These are phyloP conservation scores for Chalaropsis thielavioides DNA, from an alignment of 2,329 filamentous ascomycete species.

Conservation along the genomic window DNA sequence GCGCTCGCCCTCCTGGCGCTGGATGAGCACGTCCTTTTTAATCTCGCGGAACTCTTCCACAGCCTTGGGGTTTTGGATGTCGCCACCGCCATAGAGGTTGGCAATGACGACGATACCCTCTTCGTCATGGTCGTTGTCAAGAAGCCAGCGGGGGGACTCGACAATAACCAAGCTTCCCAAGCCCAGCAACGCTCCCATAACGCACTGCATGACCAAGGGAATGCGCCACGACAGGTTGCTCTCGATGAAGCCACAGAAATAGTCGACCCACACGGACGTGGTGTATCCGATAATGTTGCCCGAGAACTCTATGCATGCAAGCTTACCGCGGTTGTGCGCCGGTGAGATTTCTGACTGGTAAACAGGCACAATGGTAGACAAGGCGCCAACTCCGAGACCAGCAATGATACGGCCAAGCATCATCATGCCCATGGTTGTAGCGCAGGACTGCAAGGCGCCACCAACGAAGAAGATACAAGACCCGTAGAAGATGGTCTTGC, in stretches of 20 bases:
- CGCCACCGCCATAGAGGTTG: constrained; percentile 88
- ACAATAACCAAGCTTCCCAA: constrained; percentile 84
- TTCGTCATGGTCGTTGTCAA: constrained; percentile 96
- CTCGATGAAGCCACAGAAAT: constrained; percentile 84
- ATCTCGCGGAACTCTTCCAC: constrained; percentile 96
- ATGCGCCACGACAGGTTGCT: constrained; percentile 80
- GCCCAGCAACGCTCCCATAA: constrained; percentile 80
- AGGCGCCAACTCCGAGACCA: constrained; percentile 72
- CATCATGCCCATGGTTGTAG: constrained; percentile 83
- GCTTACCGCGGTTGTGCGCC: constrained; percentile 85
- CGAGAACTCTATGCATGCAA: constrained; percentile 95
- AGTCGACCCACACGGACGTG: constrained; percentile 96
- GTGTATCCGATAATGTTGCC: constrained; percentile 95
- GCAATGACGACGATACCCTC: constrained; percentile 97
- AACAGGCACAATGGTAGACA: constrained; percentile 84
- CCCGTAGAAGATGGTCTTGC: constrained; percentile 83
- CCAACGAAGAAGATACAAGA: constrained; percentile 77
- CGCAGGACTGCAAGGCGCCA: constrained; percentile 69
- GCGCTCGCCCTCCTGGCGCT: constrained; percentile 88
- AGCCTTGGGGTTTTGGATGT: constrained; percentile 85
- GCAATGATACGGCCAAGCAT: constrained; percentile 67
- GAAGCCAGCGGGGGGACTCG: constrained; percentile 92
- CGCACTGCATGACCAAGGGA: constrained; percentile 79
- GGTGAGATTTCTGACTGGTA: constrained; percentile 94
- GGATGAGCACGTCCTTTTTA: constrained; percentile 91